phyloP scores from a whole-genome alignment of 805 yeast genomes.

The Phaffomyces opuntiae region DNA sequence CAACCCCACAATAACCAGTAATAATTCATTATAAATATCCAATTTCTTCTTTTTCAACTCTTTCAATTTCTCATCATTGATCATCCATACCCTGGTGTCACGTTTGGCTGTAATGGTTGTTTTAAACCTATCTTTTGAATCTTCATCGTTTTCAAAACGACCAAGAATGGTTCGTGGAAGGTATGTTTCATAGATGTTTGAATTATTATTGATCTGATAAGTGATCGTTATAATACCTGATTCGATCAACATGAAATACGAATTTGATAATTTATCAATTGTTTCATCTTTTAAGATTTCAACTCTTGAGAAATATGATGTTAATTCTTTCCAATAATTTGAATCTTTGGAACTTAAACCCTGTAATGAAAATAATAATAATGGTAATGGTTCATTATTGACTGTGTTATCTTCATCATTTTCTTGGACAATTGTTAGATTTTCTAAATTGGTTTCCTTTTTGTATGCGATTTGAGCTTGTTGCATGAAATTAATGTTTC shows the following conservation, averaged over 20 bases:
- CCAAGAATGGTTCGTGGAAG: slow-evolving; percentile 55
- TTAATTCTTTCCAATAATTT: slow-evolving; percentile 58
- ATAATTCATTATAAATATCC: slow-evolving; percentile 55
- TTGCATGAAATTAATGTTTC: slow-evolving; percentile 32
- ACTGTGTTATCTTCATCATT: slow-evolving; percentile 2
- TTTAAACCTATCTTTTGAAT: slow-evolving; percentile 31
- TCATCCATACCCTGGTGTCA: slow-evolving; percentile 63
- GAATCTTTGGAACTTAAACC: slow-evolving; percentile 37
- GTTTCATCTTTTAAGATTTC: slow-evolving; percentile 46
- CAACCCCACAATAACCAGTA: slow-evolving; percentile 52
- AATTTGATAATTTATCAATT: slow-evolving; percentile 30
- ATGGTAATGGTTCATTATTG: slow-evolving; percentile 31
- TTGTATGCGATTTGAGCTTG: slow-evolving; percentile 31
- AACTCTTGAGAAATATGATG: slow-evolving; percentile 48
- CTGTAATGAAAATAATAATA: slow-evolving; percentile 37
- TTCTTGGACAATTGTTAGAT: neutral
- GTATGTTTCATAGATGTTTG: slow-evolving; percentile 35
- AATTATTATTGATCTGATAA: slow-evolving; percentile 33
- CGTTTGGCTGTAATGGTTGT: slow-evolving; percentile 48
- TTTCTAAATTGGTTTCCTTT: slow-evolving; percentile 23
- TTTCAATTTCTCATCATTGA: slow-evolving; percentile 40
- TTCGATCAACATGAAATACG: slow-evolving; percentile 50
- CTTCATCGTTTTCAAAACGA: slow-evolving; percentile 21
- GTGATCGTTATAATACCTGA: slow-evolving; percentile 47
- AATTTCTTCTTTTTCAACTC: slow-evolving; percentile 42